Evolutionary conservation across 1,139 yeast species (phyloP), one percentile per base, ranked within the genome.

Genomic region (Pichia sp.): DNA sequence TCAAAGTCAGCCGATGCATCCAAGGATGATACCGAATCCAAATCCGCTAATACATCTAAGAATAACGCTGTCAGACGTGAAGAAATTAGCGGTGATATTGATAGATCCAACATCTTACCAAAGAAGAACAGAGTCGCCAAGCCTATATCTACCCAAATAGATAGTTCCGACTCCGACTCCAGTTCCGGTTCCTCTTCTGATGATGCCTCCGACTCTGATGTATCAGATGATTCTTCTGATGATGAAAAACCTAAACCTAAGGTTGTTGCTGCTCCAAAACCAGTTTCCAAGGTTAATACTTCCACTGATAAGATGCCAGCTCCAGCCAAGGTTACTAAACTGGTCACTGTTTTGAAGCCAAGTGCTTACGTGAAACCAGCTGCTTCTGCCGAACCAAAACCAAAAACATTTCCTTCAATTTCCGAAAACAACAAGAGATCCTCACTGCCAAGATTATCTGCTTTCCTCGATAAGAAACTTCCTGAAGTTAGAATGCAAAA

Each of bases 391-490:
- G 14, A 28, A 5, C n/a, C 5, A 8, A 28, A 6, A 28, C 15
- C 10, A 1, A 28, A 28, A 11, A 9, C 18, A 14, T 3, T 12
- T 14, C 17, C 10, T 2, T 14, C 33, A 15, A 8, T 17, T 24
- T 10, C 10, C 18, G 40, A 38, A 38, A 11, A 17, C n/a, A 21
- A 52, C 7, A 54, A 48, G 22, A 52, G 50, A 19, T 63, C 69
- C 4, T 69, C 75, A 1, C 67, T 82, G 45, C 75, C 77, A 19
- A 77, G 85, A 0, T 65, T 82, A 36, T 73, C 75, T n/a, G 85
- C 81, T 51, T 67, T 81, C 46, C 82, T 75, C 1, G 67, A 71
- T 21, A 68, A 80, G 48, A 86, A 85, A 4, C 73, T 81, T 18
- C 87, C 87, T 2, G 84, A 78, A 19, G 85, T 81, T 1, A 72